Evolutionary conservation across 495 filamentous ascomycete genomes (phyloP).

Genomic region (Tuber umbilicatum): DNA sequence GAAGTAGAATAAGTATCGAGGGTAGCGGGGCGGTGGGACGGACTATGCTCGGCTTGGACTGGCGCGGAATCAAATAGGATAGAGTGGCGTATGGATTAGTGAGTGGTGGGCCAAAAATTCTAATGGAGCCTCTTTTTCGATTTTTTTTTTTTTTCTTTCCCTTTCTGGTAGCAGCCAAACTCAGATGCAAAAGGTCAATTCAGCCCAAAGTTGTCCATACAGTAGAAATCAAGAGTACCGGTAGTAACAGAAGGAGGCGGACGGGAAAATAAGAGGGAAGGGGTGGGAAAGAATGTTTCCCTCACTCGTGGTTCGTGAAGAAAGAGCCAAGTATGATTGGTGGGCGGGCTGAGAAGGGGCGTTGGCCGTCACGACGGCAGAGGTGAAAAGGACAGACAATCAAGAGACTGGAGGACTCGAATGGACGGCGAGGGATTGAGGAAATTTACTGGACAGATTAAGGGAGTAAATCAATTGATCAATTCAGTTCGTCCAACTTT

Average conservation of each 20-base stretch:
- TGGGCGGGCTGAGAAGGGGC: not conserved
- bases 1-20: constrained; percentile 35
- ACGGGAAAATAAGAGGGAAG: not conserved
- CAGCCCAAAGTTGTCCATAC: not conserved
- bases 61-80: not conserved
- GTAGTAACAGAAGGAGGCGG: not conserved
- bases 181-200: not conserved
- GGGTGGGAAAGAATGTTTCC: not conserved
- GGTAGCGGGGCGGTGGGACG: constrained; percentile 30
- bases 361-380: not conserved
- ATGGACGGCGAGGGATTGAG: not conserved
- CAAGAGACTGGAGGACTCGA: not conserved
- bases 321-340: constrained; percentile 5
- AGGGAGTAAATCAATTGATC: not conserved
- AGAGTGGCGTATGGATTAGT: not conserved
- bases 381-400: not conserved
- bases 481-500: not conserved
- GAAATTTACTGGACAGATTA: not conserved
- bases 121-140: not conserved
- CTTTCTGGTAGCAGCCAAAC: not conserved
- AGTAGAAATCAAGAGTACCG: not conserved
- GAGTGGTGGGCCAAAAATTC: not conserved
- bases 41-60: constrained; percentile 18
- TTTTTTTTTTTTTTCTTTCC: not conserved
- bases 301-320: not conserved